Evolutionary conservation across 768 basidiomycete species (phyloP).

Genomic region (Tylopilus vinaceipallidus): DNA sequence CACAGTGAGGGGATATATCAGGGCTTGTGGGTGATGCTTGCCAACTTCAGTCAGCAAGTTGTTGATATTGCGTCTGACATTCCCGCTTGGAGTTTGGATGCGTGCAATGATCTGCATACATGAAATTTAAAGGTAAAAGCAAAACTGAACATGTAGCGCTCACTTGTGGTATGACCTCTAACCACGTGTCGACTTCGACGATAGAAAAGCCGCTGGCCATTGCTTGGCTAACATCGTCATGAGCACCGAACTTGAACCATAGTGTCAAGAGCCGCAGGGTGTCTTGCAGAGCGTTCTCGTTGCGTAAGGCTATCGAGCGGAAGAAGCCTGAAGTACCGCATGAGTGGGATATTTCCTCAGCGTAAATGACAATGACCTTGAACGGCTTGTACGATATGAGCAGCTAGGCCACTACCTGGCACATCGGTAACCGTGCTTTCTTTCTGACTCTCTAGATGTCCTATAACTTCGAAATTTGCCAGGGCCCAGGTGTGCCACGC

Average conservation of each 20-base stretch:
- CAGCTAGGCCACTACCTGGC: conserved; percentile 61
- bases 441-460: conserved; percentile 67
- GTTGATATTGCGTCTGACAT: conserved; percentile 87
- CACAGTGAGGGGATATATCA: conserved; percentile 94
- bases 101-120: conserved; percentile 86
- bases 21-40: conserved; percentile 93
- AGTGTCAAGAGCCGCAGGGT: conserved; percentile 89
- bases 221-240: conserved; percentile 85
- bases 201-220: conserved; percentile 84
- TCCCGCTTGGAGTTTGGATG: conserved; percentile 89
- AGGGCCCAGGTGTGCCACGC: conserved; percentile 99
- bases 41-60: conserved; percentile 89
- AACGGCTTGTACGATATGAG: conserved; percentile 91
- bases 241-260: conserved; percentile 97
- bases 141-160: conserved; percentile 3
- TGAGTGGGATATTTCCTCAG: conserved; percentile 10
- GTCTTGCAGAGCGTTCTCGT: conserved; percentile 91
- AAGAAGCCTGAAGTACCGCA: conserved; percentile 70
- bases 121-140: neutral
- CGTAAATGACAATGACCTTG: conserved; percentile 50
- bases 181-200: conserved; percentile 96
- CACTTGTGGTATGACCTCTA: conserved; percentile 98
- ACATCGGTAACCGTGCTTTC: conserved; percentile 56
- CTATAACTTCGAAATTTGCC: conserved; percentile 92
- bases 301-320: conserved; percentile 87